A percentile compares a stretch with the other conserved stretches of the same genome.
Evolutionary conservation across 345 rosid genomes (phyloP).

Genomic region (Arabidopsis thaliana): DNA sequence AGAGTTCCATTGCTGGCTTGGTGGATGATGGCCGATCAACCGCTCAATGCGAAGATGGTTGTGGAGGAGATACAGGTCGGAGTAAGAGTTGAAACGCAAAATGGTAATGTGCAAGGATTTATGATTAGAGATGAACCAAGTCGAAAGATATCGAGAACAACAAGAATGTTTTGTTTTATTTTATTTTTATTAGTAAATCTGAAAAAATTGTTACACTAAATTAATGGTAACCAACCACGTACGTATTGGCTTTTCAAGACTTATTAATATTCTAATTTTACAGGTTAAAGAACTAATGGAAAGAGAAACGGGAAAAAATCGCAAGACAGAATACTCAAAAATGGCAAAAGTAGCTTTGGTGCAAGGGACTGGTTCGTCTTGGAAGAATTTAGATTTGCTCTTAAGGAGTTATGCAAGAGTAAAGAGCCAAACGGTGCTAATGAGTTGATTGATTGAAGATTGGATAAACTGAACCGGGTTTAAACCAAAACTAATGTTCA

Average conservation of each 20-base stretch:
- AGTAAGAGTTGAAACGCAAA: conserved; percentile 57
- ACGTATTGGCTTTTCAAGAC: background rate
- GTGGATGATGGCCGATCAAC: conserved; percentile 88
- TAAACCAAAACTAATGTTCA: background rate
- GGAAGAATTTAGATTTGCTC: conserved; percentile 55
- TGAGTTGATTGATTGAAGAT: background rate
- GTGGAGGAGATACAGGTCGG: conserved; percentile 70
- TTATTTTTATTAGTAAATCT: background rate
- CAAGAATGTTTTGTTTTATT: background rate
- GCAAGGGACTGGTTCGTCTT: conserved; percentile 65
- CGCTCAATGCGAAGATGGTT: conserved; percentile 62
- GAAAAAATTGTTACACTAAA: background rate
- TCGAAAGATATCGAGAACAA: conserved; percentile 39
- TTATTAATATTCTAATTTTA: background rate
- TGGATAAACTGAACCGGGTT: background rate
- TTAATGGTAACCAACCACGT: background rate
- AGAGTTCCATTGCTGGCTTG: conserved; percentile 81
- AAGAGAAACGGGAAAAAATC: conserved; percentile 56
- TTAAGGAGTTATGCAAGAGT: conserved; percentile 43
- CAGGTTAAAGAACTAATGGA: conserved; percentile 68
- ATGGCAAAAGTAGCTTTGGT: conserved; percentile 62
- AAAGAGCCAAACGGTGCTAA: conserved; percentile 5
- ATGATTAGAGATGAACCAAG: conserved; percentile 55
- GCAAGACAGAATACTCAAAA: conserved; percentile 49
- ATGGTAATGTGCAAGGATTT: conserved; percentile 53